Evolutionary conservation across 257 asterid genomes (phyloP).

Genomic region (Solanum paucissectum): DNA sequence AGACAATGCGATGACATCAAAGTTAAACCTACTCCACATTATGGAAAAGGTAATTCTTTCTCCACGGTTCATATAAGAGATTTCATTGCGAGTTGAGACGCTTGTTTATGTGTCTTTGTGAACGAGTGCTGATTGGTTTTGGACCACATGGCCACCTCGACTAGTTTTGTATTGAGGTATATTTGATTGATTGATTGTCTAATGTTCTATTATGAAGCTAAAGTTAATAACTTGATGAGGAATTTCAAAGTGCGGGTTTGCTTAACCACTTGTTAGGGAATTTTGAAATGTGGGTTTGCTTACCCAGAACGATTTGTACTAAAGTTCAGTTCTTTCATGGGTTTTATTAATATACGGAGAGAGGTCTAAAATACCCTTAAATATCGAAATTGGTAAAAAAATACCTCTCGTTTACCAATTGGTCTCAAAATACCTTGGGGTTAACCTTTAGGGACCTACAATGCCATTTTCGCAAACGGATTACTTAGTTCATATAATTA

Average conservation of each 20-base stretch:
- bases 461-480: too few relatives aligned
- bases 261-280: not conserved
- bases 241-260: not conserved
- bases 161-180: not conserved
- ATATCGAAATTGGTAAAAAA: too few relatives aligned
- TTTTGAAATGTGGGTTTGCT: not conserved
- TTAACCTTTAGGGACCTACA: too few relatives aligned
- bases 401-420: too few relatives aligned
- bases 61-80: not conserved
- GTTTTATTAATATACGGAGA: not conserved
- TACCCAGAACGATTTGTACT: not conserved
- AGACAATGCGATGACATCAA: slow-evolving; percentile 37
- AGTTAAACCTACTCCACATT: slow-evolving; percentile 40
- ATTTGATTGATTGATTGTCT: not conserved
- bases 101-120: not conserved
- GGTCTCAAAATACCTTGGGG: too few relatives aligned
- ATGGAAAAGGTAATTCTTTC: slow-evolving; percentile 55
- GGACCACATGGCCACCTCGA: not conserved
- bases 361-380: too few relatives aligned
- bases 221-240: not conserved
- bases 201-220: not conserved
- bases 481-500: too few relatives aligned
- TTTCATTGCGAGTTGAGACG: not conserved
- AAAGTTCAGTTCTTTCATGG: not conserved
- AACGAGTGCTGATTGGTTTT: not conserved